Evolutionary conservation across 1,139 yeast species (phyloP).

Genomic region (Suhomyces taliae): DNA sequence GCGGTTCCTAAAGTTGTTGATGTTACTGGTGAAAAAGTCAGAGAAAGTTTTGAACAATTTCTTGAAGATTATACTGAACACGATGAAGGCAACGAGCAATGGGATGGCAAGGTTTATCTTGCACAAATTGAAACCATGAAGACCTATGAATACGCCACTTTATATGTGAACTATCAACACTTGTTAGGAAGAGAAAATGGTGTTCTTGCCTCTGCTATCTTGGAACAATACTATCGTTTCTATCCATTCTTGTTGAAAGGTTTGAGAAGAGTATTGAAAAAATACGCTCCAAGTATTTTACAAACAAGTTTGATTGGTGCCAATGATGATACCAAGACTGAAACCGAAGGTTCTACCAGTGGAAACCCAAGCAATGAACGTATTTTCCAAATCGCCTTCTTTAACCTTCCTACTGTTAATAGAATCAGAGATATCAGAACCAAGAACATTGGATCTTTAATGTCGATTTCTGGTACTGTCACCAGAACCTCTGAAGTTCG

Average conservation of each 20-base stretch:
- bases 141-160: slow-evolving; percentile 69
- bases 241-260: slow-evolving; percentile 81
- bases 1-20: slow-evolving; percentile 86
- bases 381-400: slow-evolving; percentile 85
- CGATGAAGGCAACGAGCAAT: slow-evolving; percentile 36
- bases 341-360: slow-evolving; percentile 24
- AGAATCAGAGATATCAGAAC: slow-evolving; percentile 90
- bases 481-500: slow-evolving; percentile 97
- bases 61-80: slow-evolving; percentile 58
- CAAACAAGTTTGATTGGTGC: slow-evolving; percentile 44
- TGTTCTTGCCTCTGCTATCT: slow-evolving; percentile 83
- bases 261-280: slow-evolving; percentile 67
- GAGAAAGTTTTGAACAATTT: slow-evolving; percentile 83
- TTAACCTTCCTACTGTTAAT: slow-evolving; percentile 78
- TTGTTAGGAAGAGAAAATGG: slow-evolving; percentile 76
- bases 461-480: slow-evolving; percentile 91
- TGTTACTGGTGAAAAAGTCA: slow-evolving; percentile 89
- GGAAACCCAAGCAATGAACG: slow-evolving; percentile 55
- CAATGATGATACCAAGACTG: slow-evolving; percentile 12
- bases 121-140: slow-evolving; percentile 83
- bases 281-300: slow-evolving; percentile 73
- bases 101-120: slow-evolving; percentile 63
- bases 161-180: slow-evolving; percentile 85
- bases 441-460: slow-evolving; percentile 81
- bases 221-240: slow-evolving; percentile 90